Base-by-base conservation (phyloP, 1,139 yeast species). In the Saccharomyces uvarum region DNA sequence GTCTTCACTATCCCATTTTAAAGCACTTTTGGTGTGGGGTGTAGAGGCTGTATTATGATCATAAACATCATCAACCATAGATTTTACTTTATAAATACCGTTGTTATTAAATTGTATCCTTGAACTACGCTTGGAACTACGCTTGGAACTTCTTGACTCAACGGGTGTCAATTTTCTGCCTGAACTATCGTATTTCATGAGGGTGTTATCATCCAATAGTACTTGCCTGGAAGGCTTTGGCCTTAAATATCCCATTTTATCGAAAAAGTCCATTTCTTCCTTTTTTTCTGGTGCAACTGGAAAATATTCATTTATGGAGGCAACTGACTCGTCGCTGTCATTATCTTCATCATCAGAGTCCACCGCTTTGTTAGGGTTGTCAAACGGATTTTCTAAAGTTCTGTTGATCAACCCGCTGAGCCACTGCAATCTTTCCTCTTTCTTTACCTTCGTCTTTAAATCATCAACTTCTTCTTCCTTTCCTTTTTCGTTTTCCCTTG, bases 11-110 rank as follows among this genome's bases (percentile, higher is more conserved):
- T 49, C 44, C 33, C 42, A 31, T 19, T 29, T 29, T 9, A 32
- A 21, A 3, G 29, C 41, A 4, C 33, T 32, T 24, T 19, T 44
- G 9, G 54, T 41, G 11, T 19, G 26, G n/a, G 51, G 44, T 52
- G 46, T 48, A 41, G 44, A 8, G 24, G 44, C 44, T 9, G 24
- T 11, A 5, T 38, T 24, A 16, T 38, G 21, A 19, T 38, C 19
- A 11, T 38, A 38, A 38, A 61, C 65, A 38, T 56, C 59, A 44
- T 59, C 65, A 31, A 73, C 59, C 49, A 73, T 55, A 2, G 75
- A 72, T 56, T 67, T 71, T 11, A 73, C 74, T 52, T 70, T 70
- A 54, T 73, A 72, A 7, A 71, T 62, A 3, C 63, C 57, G 16
- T 55, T 58, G 19, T 63, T 67, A 11, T 62, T 54, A 27, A 63